Conservation (phyloP, 2,329 filamentous ascomycete species). For the Tolypocladium paradoxum region DNA sequence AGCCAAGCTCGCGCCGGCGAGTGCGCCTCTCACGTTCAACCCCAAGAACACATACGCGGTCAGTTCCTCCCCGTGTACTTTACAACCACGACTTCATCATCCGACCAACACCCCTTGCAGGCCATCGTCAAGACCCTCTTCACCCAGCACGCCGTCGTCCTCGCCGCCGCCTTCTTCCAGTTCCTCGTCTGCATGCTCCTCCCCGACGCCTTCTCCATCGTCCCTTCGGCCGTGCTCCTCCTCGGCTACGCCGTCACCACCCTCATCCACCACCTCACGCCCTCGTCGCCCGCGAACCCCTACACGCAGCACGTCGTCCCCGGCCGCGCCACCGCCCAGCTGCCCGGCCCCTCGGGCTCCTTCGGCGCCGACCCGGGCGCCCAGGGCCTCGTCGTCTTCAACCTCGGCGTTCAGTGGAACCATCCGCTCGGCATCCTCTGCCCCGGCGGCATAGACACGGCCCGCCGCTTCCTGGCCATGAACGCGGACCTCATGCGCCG, state of each 20-base stretch:
- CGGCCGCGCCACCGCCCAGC: slow-evolving; percentile 22
- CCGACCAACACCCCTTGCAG: background rate
- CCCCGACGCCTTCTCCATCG: slow-evolving; percentile 21
- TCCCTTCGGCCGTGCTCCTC: slow-evolving; percentile 19
- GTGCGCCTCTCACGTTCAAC: slow-evolving; percentile 5
- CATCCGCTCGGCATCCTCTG: slow-evolving; percentile 37
- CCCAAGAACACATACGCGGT: background rate
- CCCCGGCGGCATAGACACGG: slow-evolving; percentile 30
- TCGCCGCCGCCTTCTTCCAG: slow-evolving; percentile 24
- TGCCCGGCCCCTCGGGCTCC: slow-evolving; percentile 15
- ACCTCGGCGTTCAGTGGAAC: slow-evolving; percentile 33
- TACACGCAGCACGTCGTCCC: slow-evolving; percentile 16
- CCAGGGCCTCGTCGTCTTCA: slow-evolving; percentile 28
- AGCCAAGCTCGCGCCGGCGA: slow-evolving; percentile 13
- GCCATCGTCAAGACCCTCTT: slow-evolving; percentile 21
- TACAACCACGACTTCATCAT: background rate
- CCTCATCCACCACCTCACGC: slow-evolving; percentile 11
- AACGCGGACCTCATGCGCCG: slow-evolving; percentile 20
- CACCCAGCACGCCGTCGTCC: slow-evolving; percentile 18
- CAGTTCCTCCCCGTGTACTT: background rate
- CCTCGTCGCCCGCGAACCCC: background rate
- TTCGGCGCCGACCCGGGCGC: slow-evolving; percentile 17
- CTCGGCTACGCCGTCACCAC: slow-evolving; percentile 21
- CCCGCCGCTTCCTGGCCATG: slow-evolving; percentile 27
- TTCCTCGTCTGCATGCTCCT: slow-evolving; percentile 19